Conservation (phyloP, 1,139 yeast species). For the Pichia kudriavzevii region DNA sequence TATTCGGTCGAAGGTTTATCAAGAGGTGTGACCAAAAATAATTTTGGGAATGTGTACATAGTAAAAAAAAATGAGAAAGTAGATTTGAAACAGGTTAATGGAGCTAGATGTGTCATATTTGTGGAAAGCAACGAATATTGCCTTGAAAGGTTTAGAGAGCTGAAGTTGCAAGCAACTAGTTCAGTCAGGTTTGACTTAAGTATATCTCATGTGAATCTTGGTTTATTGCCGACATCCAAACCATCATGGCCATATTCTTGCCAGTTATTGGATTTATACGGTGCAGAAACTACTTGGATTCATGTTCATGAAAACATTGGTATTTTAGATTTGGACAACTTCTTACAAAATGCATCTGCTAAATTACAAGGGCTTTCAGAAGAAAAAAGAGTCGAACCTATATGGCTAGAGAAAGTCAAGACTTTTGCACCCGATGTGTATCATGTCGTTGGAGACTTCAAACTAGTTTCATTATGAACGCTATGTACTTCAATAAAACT, state of each 20-base stretch:
- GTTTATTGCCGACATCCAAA: conserved; percentile 64
- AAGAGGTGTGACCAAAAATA: conserved; percentile 45
- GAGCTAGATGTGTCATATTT: conserved; percentile 38
- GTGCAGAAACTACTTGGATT: conserved; percentile 25
- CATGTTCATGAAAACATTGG: conserved; percentile 79
- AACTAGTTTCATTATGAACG: background rate
- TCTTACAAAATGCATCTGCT: conserved; percentile 23
- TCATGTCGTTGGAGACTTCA: conserved; percentile 63
- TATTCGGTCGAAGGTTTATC: conserved; percentile 73
- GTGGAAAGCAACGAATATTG: conserved; percentile 56
- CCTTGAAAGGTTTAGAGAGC: conserved; percentile 32
- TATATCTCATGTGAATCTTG: conserved; percentile 65
- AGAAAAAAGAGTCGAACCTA: conserved; percentile 1
- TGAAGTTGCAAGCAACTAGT: conserved; percentile 2
- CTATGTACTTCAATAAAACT: too few species aligned
- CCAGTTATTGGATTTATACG: conserved; percentile 19
- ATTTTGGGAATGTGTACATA: conserved; percentile 33
- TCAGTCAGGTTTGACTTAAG: conserved; percentile 5
- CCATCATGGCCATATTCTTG: conserved; percentile 52
- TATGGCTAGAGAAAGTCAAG: conserved; percentile 54
- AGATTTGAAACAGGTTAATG: conserved; percentile 13
- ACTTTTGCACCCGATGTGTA: conserved; percentile 84
- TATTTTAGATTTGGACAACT: conserved; percentile 33
- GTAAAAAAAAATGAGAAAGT: conserved; percentile 30
- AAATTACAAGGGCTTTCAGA: conserved; percentile 9